Percentiles rank a stretch among this genome's conserved stretches.
Conservation (phyloP, 352 stramenopile species). For the Nothophytophthora sp. region DNA sequence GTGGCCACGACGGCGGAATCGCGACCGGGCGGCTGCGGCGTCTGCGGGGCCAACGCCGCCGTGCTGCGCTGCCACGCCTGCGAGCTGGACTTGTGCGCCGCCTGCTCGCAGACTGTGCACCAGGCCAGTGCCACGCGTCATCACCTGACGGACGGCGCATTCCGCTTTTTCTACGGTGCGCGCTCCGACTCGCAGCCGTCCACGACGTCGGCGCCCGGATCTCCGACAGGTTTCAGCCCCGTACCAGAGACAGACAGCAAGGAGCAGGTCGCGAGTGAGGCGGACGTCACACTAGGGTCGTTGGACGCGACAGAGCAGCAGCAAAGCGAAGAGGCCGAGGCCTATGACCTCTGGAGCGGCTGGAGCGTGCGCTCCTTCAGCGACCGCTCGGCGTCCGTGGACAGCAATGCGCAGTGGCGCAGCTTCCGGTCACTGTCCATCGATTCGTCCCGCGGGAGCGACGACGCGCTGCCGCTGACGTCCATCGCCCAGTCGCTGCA, state of each 20-base stretch:
- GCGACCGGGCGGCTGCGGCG: constrained; percentile 39
- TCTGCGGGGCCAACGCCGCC: constrained; percentile 31
- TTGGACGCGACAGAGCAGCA: no score
- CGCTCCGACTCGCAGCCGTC: constrained; percentile 24
- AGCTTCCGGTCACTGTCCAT: constrained; percentile 39
- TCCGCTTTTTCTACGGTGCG: constrained; percentile 22
- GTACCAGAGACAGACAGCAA: no score
- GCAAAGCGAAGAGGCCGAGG: constrained; percentile 8
- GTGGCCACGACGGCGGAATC: constrained; percentile 9
- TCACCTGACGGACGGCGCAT: constrained; percentile 36
- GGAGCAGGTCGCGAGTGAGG: no score
- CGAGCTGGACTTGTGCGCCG: constrained; percentile 45
- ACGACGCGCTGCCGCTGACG: constrained; percentile 39
- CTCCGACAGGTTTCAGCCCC: no score
- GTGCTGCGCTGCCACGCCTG: constrained; percentile 45
- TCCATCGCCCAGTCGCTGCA: constrained; percentile 57
- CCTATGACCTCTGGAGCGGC: constrained; percentile 40
- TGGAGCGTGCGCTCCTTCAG: constrained; percentile 40
- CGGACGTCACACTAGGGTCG: no score
- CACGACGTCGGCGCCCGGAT: constrained; percentile 27
- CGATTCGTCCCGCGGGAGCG: constrained; percentile 32
- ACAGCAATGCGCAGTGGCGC: constrained; percentile 33
- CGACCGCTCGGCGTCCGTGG: constrained; percentile 19
- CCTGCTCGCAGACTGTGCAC: constrained; percentile 46
- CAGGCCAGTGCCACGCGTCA: constrained; percentile 39